phyloP scores from a whole-genome alignment of 2,329 filamentous ascomycete species.

The Colletotrichum graminicola region DNA sequence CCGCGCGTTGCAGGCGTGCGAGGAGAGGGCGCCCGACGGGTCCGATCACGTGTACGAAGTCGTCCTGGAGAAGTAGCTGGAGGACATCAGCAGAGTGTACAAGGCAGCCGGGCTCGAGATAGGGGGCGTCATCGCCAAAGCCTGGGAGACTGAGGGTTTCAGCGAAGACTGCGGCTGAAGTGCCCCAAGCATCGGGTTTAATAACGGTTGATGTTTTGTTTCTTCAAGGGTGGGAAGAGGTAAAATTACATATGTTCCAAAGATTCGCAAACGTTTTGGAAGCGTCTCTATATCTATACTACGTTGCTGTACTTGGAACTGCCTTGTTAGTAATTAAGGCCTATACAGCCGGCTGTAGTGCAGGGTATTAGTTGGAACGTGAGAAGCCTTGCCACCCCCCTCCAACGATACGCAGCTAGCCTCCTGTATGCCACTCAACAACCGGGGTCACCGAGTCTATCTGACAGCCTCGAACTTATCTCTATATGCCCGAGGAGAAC shows the following conservation, averaged over 20 bases:
- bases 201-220: too few relatives aligned
- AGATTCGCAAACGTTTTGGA: fast-evolving
- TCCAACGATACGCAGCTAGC: too few relatives aligned
- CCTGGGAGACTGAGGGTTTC: conserved; percentile 12
- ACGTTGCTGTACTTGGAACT: background rate
- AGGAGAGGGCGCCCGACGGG: conserved; percentile 27
- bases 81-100: conserved; percentile 23
- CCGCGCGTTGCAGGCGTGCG: conserved; percentile 27
- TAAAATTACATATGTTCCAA: too few relatives aligned
- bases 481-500: background rate
- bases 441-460: background rate
- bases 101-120: conserved; percentile 35
- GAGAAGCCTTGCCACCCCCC: background rate
- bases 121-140: conserved; percentile 24
- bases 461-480: background rate
- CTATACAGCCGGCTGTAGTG: background rate
- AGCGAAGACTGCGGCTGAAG: conserved; percentile 12
- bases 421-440: background rate
- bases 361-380: background rate
- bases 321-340: too few relatives aligned
- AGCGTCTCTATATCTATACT: background rate
- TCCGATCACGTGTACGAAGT: conserved; percentile 27
- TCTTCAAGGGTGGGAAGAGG: background rate
- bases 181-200: conserved; percentile 21
- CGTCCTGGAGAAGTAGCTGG: conserved; percentile 23